phyloP scores from a whole-genome alignment of 1,284 basidiomycete species.

The Peniophora sp. region DNA sequence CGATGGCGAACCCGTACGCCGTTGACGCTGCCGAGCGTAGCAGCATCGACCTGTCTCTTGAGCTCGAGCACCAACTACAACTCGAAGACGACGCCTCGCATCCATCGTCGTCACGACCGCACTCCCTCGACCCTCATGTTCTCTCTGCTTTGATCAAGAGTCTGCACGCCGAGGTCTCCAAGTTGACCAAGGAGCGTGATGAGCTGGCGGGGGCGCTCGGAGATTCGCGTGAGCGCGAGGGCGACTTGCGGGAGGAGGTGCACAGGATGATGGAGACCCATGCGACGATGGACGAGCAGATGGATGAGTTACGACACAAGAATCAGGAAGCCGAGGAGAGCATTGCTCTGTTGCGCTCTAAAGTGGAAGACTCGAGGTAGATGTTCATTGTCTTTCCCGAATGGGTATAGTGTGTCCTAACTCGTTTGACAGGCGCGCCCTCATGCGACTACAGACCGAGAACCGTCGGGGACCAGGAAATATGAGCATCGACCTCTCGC shows the following conservation, averaged over 20 bases:
- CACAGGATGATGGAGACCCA: conserved; percentile 58
- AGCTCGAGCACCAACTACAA: conserved; percentile 68
- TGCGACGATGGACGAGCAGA: conserved; percentile 49
- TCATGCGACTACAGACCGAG: conserved; percentile 88
- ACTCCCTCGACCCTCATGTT: conserved; percentile 64
- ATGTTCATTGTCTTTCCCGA: conserved; percentile 13
- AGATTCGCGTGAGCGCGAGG: conserved; percentile 43
- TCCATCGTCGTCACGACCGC: conserved; percentile 28
- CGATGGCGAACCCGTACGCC: neutral
- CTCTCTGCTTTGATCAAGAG: conserved; percentile 67
- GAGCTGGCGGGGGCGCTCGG: conserved; percentile 45
- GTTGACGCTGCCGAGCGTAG: neutral
- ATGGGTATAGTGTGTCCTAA: neutral
- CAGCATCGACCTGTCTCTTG: conserved; percentile 62
- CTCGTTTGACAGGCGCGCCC: conserved; percentile 50
- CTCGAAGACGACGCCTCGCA: conserved; percentile 57
- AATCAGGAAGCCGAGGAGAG: conserved; percentile 75
- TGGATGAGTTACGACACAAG: conserved; percentile 51
- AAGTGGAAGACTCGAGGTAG: conserved; percentile 87
- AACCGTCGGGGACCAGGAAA: conserved; percentile 41
- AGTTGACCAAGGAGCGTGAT: conserved; percentile 61
- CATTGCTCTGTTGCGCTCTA: conserved; percentile 71
- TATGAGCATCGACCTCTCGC: conserved; percentile 45
- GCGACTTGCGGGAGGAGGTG: conserved; percentile 51
- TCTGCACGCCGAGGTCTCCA: conserved; percentile 51